Conservation (phyloP, 495 filamentous ascomycete genomes). For the Neurospora pannonica region DNA sequence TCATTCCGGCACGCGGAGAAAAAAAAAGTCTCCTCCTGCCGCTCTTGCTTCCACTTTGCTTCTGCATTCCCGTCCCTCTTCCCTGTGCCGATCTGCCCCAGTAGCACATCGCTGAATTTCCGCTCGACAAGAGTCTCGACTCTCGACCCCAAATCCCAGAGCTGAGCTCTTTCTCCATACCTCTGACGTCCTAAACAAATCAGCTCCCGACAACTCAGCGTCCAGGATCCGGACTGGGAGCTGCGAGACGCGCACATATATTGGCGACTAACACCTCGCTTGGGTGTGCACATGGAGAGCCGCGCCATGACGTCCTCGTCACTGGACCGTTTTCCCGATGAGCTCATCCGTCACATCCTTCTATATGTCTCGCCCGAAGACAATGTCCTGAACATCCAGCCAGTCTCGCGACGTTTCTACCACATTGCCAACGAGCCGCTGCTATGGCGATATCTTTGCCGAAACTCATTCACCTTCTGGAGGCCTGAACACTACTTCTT, state of each 20-base stretch:
- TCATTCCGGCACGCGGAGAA: background rate
- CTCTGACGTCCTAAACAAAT: background rate
- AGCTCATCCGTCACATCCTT: conserved; percentile 64
- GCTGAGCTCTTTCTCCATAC: background rate
- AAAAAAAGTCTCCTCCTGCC: background rate
- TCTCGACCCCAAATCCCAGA: background rate
- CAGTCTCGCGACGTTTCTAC: conserved; percentile 54
- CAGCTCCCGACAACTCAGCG: background rate
- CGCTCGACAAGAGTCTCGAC: background rate
- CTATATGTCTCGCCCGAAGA: conserved; percentile 48
- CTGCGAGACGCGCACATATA: background rate
- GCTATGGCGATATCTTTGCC: conserved; percentile 74
- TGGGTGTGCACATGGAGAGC: background rate
- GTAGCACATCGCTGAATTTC: background rate
- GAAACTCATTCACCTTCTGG: conserved; percentile 61
- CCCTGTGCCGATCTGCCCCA: background rate
- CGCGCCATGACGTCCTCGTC: conserved; percentile 9
- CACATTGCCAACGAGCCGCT: conserved; percentile 57
- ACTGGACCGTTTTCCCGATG: conserved; percentile 51
- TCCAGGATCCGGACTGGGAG: background rate
- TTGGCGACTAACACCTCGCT: background rate
- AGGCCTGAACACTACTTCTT: conserved; percentile 52
- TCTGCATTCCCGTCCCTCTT: background rate
- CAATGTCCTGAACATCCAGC: conserved; percentile 40
- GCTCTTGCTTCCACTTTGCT: background rate